Evolutionary conservation across 495 filamentous ascomycete species (phyloP), one percentile per base, ranked within the genome.

Genomic region (Daldinia grandis): DNA sequence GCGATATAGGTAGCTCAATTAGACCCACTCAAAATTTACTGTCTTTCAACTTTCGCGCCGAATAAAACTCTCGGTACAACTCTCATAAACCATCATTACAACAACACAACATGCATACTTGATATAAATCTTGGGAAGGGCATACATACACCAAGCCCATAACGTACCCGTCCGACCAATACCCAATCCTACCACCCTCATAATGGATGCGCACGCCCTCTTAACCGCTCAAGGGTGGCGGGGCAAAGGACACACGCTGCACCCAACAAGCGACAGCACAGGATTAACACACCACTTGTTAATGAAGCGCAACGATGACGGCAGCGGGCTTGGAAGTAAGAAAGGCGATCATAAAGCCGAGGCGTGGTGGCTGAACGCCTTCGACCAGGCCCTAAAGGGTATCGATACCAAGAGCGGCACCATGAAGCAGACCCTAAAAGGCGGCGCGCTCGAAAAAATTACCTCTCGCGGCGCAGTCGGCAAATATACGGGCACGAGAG

Each of bases 281-380:
- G 92, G 92, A 28, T 85, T 95, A 7, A 84, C 86, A 12, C 86
- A 85, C 62, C 92, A 91, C 7, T 79, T 95, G 27, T 85, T 92
- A 44, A 83, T 93, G 28, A 84, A 87, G 15, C 88, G 87, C 58
- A 92, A 92, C 77, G 78, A 85, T 33, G 89, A 92, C 78, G 88
- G 87, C 61, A 81, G 88, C 66, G 92, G 92, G 30, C 80, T 95
- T 4, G 92, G 92, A 59, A 89, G 88, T 76, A 88, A 87, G 71
- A 83, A 84, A 61, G 80, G 83, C n/a, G 89, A 89, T 55, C 78
- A 82, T 63, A 91, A 87, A 49, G 88, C 86, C 69, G 85, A 87
- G 55, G 90, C 92, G 69, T 95, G 92, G 92, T 94, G 92, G 92
- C 78, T 93, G 63, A 85, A 89, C 51, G 92, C 91, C 49, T 93